phyloP scores from a whole-genome alignment of 208 protist genomes.

The Leishmania lainsoni region DNA sequence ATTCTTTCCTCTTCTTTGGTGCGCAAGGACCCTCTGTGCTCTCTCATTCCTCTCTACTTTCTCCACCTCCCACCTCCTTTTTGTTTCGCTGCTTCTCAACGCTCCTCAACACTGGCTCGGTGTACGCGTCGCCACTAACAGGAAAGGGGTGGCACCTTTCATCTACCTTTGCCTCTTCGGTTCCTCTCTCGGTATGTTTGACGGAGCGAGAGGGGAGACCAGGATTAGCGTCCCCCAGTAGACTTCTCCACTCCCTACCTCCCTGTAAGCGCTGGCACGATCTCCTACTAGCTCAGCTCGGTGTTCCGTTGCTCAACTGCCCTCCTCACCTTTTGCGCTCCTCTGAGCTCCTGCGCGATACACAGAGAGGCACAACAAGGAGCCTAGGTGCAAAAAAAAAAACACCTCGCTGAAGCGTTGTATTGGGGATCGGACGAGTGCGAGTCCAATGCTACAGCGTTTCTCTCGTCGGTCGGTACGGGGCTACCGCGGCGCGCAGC shows the following conservation, averaged over 20 bases:
- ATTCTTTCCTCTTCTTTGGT: not conserved
- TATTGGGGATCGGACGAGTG: not conserved
- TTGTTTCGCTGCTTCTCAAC: not conserved
- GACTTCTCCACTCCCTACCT: not conserved
- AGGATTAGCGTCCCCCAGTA: conserved; percentile 2
- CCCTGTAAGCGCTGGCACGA: not conserved
- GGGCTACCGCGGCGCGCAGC: conserved; percentile 4
- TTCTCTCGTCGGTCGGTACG: conserved; percentile 9
- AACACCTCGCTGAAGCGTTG: not conserved
- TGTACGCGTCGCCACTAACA: not conserved
- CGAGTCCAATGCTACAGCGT: conserved; percentile 11
- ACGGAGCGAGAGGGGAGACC: not conserved
- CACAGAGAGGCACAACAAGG: not conserved
- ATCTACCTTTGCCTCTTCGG: not conserved
- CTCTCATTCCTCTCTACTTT: not conserved
- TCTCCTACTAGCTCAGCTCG: not conserved
- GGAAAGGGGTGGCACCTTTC: not conserved
- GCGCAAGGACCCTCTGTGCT: not conserved
- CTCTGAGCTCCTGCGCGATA: not conserved
- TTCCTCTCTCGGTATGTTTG: not conserved
- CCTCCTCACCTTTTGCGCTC: not conserved
- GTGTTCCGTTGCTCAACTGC: not conserved
- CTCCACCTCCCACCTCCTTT: not conserved
- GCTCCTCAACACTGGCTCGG: not conserved
- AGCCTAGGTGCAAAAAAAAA: not conserved